These are phyloP conservation scores for Saturnispora besseyi DNA, from an alignment of 805 yeast species.

Conservation along the genomic window DNA sequence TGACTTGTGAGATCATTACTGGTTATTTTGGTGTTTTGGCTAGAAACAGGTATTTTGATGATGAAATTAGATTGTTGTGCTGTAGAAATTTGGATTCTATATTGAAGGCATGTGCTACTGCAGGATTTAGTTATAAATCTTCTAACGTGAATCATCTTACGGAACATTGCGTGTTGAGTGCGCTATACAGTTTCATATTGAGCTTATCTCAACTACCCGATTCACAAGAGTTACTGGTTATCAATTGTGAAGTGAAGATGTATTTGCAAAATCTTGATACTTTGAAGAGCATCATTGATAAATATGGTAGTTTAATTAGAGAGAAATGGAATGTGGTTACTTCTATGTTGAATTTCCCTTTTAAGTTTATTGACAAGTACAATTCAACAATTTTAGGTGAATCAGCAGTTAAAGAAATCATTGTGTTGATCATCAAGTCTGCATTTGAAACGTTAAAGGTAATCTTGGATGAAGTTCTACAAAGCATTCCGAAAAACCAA, in stretches of 20 bases:
- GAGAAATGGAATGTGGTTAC: slow-evolving; percentile 67
- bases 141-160: slow-evolving; percentile 19
- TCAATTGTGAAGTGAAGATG: slow-evolving; percentile 60
- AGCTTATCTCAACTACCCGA: slow-evolving; percentile 31
- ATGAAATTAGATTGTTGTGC: slow-evolving; percentile 39
- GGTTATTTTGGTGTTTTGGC: slow-evolving; percentile 39
- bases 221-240: slow-evolving; percentile 36
- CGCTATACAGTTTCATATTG: slow-evolving; percentile 38
- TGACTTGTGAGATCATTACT: slow-evolving; percentile 41
- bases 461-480: slow-evolving; percentile 77
- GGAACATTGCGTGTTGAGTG: slow-evolving; percentile 40
- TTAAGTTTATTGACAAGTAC: slow-evolving; percentile 31
- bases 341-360: slow-evolving; percentile 51
- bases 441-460: slow-evolving; percentile 79
- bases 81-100: slow-evolving; percentile 45
- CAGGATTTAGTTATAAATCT: slow-evolving; percentile 29
- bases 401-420: slow-evolving; percentile 37
- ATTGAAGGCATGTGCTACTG: slow-evolving; percentile 32
- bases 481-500: slow-evolving; percentile 57
- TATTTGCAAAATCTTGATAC: slow-evolving; percentile 54
- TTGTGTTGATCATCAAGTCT: slow-evolving; percentile 45
- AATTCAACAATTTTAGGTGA: slow-evolving; percentile 18
- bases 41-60: slow-evolving; percentile 33
- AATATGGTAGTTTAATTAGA: slow-evolving; percentile 54
- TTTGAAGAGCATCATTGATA: slow-evolving; percentile 64